A percentile compares a stretch with the other conserved stretches of the same genome.
Conservation (phyloP, 2,329 filamentous ascomycete genomes). For the Aureobasidium sp. region DNA sequence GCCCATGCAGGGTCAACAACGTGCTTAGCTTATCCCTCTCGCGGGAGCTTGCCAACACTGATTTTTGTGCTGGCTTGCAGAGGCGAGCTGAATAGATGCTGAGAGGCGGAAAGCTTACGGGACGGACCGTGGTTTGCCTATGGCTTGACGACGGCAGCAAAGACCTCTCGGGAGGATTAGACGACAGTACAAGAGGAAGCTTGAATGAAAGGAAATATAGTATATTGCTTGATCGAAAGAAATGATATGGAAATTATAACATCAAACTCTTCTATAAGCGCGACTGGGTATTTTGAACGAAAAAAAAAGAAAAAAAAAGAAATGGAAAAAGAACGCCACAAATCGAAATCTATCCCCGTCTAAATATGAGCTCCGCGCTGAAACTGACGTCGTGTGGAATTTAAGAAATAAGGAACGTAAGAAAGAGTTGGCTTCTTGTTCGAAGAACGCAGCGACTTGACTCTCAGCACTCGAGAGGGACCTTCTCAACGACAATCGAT, state of each 20-base stretch:
- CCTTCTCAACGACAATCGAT: background rate
- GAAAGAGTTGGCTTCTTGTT: background rate
- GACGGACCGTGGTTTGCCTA: background rate
- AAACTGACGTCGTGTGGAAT: no score
- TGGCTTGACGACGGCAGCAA: background rate
- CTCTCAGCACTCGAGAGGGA: background rate
- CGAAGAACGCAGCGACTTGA: background rate
- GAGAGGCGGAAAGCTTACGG: background rate
- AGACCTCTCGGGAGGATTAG: background rate
- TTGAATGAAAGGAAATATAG: no score
- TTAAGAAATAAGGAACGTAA: no score
- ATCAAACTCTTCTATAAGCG: background rate
- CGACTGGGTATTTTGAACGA: background rate
- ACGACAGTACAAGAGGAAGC: background rate
- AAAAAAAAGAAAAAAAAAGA: background rate
- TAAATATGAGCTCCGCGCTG: background rate
- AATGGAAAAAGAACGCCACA: background rate
- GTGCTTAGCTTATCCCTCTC: background rate
- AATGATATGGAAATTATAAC: background rate
- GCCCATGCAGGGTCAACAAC: background rate
- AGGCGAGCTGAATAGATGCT: background rate
- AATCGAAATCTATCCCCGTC: background rate
- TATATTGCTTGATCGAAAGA: background rate
- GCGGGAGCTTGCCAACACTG: background rate
- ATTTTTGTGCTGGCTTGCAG: background rate